Base-by-base conservation (phyloP, 1,284 basidiomycete species). In the Cutaneotrichosporon curvatum region DNA sequence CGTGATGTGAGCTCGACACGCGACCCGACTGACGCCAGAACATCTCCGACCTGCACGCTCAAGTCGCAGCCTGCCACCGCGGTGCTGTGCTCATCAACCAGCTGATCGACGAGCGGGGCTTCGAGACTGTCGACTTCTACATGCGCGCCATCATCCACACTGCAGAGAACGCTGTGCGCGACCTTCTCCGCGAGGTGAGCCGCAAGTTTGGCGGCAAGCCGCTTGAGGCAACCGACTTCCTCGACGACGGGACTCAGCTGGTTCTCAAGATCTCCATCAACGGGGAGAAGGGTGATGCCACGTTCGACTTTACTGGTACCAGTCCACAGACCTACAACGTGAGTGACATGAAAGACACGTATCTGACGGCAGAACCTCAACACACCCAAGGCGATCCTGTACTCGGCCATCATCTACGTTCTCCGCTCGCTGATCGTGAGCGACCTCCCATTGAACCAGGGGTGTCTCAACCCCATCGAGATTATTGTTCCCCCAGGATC, bases 351-450 rank as follows among this genome's bases (percentile, higher is more conserved):
- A 41, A 23, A 10, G 5, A 6, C 38, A 40, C 25, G 16, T 40
- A 40, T 41, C 18, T 57, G 59, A 43, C 53, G 57, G 9, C 35
- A 48, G 42, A 68, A 68, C 51, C 57, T 68, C 40, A 68, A 68
- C 50, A 62, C 61, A 1, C 87, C 88, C 0, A 84, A 85, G 28
- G 85, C 85, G 1, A 89, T 97, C 40, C 84, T 87, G 2, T 87
- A 90, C 67, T 87, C 85, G 4, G 90, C 91, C 2, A 85, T 96
- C 53, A 92, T 98, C 57, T 98, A 97, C 73, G 75, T 87, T 71
- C 83, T 97, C 76, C 81, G 94, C 20, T 79, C 88, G 12, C 92
- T 98, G 86, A 78, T 95, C 21, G 84, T 89, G 58, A 73, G 82
- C 25, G 92, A 96, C 59, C 94, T 96, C 43, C 92, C 92, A 49